A percentile compares a stretch with the other conserved stretches of the same genome.
These are phyloP conservation scores for Gossypium davidsonii DNA, from an alignment of 441 rosid species.

Conservation along the genomic window DNA sequence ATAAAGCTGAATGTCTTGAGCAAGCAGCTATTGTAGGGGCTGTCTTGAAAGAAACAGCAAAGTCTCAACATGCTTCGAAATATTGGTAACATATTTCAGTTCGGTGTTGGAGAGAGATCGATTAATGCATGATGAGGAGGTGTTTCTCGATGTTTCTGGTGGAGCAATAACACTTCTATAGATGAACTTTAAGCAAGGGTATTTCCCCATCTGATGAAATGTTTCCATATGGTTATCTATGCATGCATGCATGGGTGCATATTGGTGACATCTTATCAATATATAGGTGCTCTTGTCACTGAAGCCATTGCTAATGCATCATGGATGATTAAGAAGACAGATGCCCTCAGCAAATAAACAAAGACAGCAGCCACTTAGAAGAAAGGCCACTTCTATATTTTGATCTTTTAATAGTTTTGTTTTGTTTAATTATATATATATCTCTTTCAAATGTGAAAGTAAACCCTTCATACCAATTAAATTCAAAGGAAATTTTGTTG, in stretches of 20 bases:
- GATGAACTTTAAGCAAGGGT: constrained; percentile 9
- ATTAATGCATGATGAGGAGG: background rate
- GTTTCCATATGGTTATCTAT: background rate
- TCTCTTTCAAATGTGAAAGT: too few relatives aligned
- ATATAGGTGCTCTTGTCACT: background rate
- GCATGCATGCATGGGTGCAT: background rate
- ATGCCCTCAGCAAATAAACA: background rate
- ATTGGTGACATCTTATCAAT: background rate
- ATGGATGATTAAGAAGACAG: background rate
- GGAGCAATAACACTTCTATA: background rate
- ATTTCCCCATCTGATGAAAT: constrained; percentile 3
- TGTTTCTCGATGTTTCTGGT: background rate
- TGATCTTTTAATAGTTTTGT: background rate
- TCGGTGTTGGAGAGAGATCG: background rate
- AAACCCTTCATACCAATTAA: too few relatives aligned
- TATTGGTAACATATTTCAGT: constrained; percentile 39
- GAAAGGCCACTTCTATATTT: background rate
- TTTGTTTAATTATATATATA: background rate
- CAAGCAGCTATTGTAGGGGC: constrained; percentile 91
- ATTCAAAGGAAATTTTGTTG: too few relatives aligned
- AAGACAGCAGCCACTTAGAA: background rate
- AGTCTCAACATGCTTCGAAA: constrained; percentile 82
- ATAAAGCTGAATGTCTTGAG: constrained; percentile 78
- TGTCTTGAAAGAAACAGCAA: constrained; percentile 79
- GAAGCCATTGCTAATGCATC: background rate